Conservation (phyloP, 306 rosid species). For the Vachellia pachyceras region DNA sequence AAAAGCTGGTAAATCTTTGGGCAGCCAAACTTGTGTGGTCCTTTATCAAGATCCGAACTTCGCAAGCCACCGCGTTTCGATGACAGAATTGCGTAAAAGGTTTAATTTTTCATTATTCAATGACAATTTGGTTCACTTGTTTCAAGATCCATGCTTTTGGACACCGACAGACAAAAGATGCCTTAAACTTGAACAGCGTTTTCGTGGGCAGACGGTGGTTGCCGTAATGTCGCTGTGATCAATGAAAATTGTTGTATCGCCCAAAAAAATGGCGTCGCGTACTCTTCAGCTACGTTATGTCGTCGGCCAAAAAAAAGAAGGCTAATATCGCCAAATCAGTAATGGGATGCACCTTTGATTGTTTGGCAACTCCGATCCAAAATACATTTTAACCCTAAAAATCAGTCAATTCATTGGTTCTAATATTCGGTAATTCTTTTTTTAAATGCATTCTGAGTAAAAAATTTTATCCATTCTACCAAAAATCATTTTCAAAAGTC, state of each 20-base stretch:
- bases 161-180: conserved; percentile 42
- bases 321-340: not conserved
- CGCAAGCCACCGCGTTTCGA: not conserved
- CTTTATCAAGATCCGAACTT: conserved; percentile 46
- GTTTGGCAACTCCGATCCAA: no score
- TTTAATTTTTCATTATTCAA: conserved; percentile 18
- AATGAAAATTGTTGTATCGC: no score
- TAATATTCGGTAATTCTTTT: no score
- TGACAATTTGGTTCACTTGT: not conserved
- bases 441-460: no score
- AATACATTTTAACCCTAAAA: no score
- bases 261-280: not conserved
- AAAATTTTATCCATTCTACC: no score
- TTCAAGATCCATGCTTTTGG: conserved; percentile 4
- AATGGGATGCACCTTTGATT: not conserved
- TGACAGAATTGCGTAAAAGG: conserved; percentile 11
- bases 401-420: no score
- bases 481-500: no score
- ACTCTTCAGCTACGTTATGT: not conserved
- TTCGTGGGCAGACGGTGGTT: conserved; percentile 16
- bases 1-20: conserved; percentile 9
- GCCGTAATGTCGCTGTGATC: not conserved
- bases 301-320: not conserved
- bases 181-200: conserved; percentile 26
- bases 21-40: not conserved